Base-by-base conservation (phyloP, 208 protist genomes). In the Acanthamoeba healyi region DNA sequence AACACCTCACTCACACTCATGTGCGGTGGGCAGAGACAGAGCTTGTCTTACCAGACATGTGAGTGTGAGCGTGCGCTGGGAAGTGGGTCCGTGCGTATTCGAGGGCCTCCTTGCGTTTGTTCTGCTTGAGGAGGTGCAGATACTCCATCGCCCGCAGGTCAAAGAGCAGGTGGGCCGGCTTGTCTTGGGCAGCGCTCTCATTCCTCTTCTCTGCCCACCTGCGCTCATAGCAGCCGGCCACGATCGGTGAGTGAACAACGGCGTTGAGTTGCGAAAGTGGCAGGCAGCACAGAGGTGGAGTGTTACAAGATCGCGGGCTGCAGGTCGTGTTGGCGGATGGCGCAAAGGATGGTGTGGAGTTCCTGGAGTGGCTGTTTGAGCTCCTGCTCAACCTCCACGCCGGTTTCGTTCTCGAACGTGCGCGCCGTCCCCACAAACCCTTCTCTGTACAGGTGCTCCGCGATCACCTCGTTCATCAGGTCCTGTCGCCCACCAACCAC, bases 111-210 rank as follows among this genome's bases (percentile, higher is more conserved):
- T 10, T 38, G 29, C 56, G 32, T 38, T 44, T 65, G 56, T 46
- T 7, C 10, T 70, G 74, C n/a, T 56, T 24, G n/a, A 84, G 42
- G n/a, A 84, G 74, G 42, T 84, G 74, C 15, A 84, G 32, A n/a
- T 58, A 84, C 74, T 84, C 74, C 74, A 84, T 84, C n/a, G 74
- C 74, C 74, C 74, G 38, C 44, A 84, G 74, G n/a, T 84, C 74
- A 29, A 84, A 84, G 0, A 84, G 74, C 22, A 84, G 44, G 38
- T 79, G 67, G 15, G n/a, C 34, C 38, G 67, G 36, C 67, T 44
- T 79, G 22, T 79, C 58, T n/a, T n/a, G 12, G 58, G 36, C 38
- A 34, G 10, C 12, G 0, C 22, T 7, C 36, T n/a, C n/a, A n/a
- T n/a, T 44, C 5, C 17, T 3, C 51, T 91, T 70, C 42, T 70